A percentile compares a stretch with the other conserved stretches of the same genome.
These are phyloP conservation scores for Wickerhamomyces hampshirensis DNA, from an alignment of 805 yeast genomes.

Conservation along the genomic window DNA sequence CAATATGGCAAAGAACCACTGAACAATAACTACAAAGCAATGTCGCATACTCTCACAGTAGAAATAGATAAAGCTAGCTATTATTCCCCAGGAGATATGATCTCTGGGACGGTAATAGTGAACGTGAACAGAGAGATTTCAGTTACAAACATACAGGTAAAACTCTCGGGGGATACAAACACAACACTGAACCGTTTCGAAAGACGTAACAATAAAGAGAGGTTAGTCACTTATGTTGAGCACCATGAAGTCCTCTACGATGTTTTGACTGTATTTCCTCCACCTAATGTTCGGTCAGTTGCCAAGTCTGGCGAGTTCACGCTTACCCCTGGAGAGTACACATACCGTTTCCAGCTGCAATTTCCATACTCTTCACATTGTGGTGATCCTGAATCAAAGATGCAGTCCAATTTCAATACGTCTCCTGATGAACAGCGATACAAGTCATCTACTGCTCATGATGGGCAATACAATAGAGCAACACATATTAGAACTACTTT, in stretches of 20 bases:
- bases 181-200: slow-evolving; percentile 28
- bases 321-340: slow-evolving; percentile 41
- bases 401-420: slow-evolving; percentile 12
- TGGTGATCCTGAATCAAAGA: slow-evolving; percentile 10
- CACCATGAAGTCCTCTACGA: slow-evolving; percentile 45
- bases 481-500: not conserved
- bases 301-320: slow-evolving; percentile 31
- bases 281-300: slow-evolving; percentile 41
- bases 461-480: not conserved
- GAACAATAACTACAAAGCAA: no score
- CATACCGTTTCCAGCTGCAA: slow-evolving; percentile 36
- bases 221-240: slow-evolving; percentile 4
- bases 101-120: slow-evolving; percentile 15
- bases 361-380: slow-evolving; percentile 29
- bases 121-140: slow-evolving; percentile 29
- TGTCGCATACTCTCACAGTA: slow-evolving; percentile 9
- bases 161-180: slow-evolving; percentile 44
- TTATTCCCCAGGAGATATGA: slow-evolving; percentile 14
- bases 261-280: slow-evolving; percentile 46
- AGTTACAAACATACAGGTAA: slow-evolving; percentile 44
- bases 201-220: slow-evolving; percentile 6
- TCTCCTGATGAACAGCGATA: slow-evolving; percentile 14
- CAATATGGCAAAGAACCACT: no score
- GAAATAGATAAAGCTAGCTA: slow-evolving; percentile 7
- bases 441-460: slow-evolving; percentile 3